Evolutionary conservation across 371 early-diverging fungal genomes (phyloP).

Genomic region (Coemansia sp.): DNA sequence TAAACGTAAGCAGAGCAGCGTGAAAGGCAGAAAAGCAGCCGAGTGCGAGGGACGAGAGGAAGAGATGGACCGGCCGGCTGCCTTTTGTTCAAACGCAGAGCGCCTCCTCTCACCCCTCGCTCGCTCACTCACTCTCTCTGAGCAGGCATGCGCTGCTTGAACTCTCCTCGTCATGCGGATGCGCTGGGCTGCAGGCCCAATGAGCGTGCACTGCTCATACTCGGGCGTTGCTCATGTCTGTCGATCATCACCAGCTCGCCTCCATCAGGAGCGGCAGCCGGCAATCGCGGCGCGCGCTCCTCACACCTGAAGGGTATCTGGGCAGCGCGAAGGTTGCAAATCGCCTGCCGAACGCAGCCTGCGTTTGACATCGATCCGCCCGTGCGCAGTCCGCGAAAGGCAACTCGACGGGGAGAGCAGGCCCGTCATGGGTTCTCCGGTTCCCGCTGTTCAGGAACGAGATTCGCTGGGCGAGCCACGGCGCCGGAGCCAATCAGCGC

Average conservation of each 20-base stretch:
- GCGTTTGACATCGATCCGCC: neutral
- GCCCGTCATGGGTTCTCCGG: neutral
- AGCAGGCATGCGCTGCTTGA: neutral
- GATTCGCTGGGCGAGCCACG: neutral
- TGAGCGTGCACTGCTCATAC: constrained; percentile 6
- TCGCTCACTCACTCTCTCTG: too few species aligned
- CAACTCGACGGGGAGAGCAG: neutral
- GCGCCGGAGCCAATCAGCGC: neutral
- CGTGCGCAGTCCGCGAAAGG: neutral
- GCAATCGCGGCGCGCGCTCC: too few species aligned
- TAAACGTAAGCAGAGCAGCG: neutral
- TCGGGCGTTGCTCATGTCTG: neutral
- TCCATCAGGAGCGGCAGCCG: too few species aligned
- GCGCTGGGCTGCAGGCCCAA: constrained; percentile 3
- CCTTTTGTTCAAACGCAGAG: constrained; percentile 4
- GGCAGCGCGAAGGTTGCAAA: neutral
- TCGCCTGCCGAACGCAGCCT: neutral
- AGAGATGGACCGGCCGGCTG: neutral
- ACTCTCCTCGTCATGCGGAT: neutral
- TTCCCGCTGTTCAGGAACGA: too few species aligned
- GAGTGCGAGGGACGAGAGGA: neutral
- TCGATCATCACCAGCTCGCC: neutral
- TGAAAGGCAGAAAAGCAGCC: too few species aligned
- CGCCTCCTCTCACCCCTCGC: neutral
- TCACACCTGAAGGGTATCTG: too few species aligned